A percentile compares a stretch with the other conserved stretches of the same genome.
These are phyloP conservation scores for Citrus hindsii DNA, from an alignment of 345 rosid genomes.

Conservation along the genomic window DNA sequence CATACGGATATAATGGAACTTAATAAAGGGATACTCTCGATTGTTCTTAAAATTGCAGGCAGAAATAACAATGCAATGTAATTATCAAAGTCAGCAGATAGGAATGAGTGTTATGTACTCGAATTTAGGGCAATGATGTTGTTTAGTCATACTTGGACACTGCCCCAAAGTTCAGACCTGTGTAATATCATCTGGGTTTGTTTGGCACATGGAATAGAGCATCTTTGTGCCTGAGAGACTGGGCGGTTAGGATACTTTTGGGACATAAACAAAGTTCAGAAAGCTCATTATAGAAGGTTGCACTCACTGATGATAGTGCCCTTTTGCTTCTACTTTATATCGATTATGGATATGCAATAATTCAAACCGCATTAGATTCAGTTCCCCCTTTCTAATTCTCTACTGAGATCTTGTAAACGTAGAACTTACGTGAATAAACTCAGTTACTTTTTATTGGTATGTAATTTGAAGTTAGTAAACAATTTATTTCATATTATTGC, in stretches of 20 bases:
- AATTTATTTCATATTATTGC: slow-evolving; percentile 18
- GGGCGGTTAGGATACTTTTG: not conserved
- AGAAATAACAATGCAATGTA: not conserved
- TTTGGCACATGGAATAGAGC: not conserved
- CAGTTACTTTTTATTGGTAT: not conserved
- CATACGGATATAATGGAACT: not conserved
- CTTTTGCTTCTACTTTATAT: not conserved
- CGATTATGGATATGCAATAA: not conserved
- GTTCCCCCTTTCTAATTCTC: not conserved
- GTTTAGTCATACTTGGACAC: not conserved
- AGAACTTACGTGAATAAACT: not conserved
- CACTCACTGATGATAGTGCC: not conserved
- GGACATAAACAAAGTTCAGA: not conserved
- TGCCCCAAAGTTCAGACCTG: not conserved
- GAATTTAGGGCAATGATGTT: not conserved
- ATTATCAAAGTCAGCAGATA: not conserved
- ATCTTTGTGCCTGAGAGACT: not conserved
- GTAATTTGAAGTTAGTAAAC: not conserved
- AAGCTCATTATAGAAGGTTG: not conserved
- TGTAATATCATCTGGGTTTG: not conserved
- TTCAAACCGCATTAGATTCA: not conserved
- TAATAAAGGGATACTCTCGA: not conserved
- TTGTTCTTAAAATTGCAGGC: not conserved
- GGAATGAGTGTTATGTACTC: not conserved
- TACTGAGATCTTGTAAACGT: not conserved